Conservation (phyloP, 2,329 filamentous ascomycete species). For the Colletotrichum limetticola region DNA sequence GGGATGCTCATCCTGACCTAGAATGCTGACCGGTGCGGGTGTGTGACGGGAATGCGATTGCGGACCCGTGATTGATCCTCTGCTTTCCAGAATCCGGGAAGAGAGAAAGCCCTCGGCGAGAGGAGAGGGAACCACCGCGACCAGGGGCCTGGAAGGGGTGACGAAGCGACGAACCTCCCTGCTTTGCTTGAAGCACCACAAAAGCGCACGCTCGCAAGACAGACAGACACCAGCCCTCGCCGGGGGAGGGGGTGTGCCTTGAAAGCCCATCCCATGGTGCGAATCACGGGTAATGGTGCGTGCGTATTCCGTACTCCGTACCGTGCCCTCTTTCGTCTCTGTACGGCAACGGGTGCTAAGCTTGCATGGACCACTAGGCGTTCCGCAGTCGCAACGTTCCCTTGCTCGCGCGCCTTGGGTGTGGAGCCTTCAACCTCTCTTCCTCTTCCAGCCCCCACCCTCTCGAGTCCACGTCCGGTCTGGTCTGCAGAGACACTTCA, state of each 20-base stretch:
- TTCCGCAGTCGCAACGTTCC: slow-evolving; percentile 14
- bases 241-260: no score
- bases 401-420: slow-evolving; percentile 1
- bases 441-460: neutral
- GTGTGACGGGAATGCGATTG: slow-evolving; percentile 21
- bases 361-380: slow-evolving; percentile 1
- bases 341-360: neutral
- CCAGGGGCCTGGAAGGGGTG: slow-evolving; percentile 13
- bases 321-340: neutral
- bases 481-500: slow-evolving; percentile 30
- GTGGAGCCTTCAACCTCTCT: slow-evolving; percentile 3
- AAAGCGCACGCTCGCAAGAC: neutral
- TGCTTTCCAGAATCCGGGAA: slow-evolving; percentile 30
- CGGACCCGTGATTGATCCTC: slow-evolving; percentile 12
- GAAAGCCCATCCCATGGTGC: slow-evolving; percentile 6
- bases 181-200: slow-evolving; percentile 6
- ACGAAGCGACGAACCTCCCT: slow-evolving; percentile 27
- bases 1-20: neutral
- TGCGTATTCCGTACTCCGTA: slow-evolving; percentile 14
- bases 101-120: slow-evolving; percentile 7
- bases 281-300: slow-evolving; percentile 17
- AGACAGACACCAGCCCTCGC: no score
- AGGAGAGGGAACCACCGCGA: neutral
- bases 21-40: slow-evolving; percentile 32
- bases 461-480: neutral